These are phyloP conservation scores for Sporisorium graminicola DNA, from an alignment of 1,284 basidiomycete species.

Conservation along the genomic window DNA sequence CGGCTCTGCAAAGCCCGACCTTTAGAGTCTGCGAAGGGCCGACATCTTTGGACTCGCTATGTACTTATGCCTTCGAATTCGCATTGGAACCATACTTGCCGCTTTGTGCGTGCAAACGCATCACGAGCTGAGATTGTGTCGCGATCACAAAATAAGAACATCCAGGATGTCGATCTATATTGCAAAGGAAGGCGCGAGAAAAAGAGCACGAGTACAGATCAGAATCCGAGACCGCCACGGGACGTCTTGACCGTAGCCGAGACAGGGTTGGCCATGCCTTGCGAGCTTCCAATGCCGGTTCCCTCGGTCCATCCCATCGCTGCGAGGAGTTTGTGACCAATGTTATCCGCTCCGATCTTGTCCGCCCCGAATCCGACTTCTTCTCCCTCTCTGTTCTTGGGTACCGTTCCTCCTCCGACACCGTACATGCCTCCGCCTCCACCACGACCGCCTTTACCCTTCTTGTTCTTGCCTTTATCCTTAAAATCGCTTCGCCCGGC, in stretches of 20 bases:
- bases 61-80: not conserved
- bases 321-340: constrained; percentile 64
- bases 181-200: not conserved
- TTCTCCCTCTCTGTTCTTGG: constrained; percentile 63
- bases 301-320: constrained; percentile 68
- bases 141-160: too few relatives aligned
- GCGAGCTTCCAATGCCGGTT: constrained; percentile 59
- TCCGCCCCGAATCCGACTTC: constrained; percentile 66
- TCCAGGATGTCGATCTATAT: not conserved
- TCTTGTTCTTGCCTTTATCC: constrained; percentile 30
- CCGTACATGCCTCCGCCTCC: constrained; percentile 29
- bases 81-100: not conserved
- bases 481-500: constrained; percentile 38
- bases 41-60: not conserved
- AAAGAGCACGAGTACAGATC: not conserved
- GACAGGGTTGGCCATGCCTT: constrained; percentile 65
- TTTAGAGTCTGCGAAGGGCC: constrained; percentile 9
- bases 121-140: too few relatives aligned
- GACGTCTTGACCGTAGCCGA: constrained; percentile 65
- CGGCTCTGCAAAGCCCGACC: constrained; percentile 18
- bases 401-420: constrained; percentile 46
- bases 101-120: not conserved
- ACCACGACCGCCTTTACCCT: constrained; percentile 24
- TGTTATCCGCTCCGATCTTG: constrained; percentile 65
- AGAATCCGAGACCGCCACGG: constrained; percentile 64